Base-by-base conservation (phyloP, 192 early-diverging fungal species). In the Coemansia sp. region DNA sequence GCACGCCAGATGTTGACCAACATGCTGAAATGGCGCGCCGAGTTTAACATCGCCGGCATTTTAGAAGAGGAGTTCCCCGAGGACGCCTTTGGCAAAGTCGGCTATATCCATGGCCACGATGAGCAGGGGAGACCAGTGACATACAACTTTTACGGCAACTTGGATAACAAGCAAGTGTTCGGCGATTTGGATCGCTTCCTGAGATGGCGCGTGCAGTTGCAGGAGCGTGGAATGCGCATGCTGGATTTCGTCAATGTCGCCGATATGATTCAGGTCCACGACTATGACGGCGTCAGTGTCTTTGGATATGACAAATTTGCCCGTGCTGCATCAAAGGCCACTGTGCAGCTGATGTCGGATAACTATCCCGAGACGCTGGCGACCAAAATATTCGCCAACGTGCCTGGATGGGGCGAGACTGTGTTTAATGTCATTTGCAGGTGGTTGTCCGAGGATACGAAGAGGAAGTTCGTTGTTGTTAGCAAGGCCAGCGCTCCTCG, bases 281-380 rank as follows among this genome's bases (percentile, higher is more conserved):
- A 89, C 69, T 88, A 88, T 39, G 74, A 85, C 3, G 83, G 80
- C 37, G 87, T 87, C 11, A 66, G 79, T 2, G 69, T 86, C 40
- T 66, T 85, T 65, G 73, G 72, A 39, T 85, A 82, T 67, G 81
- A 85, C 73, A 73, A 80, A 36, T 74, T 67, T 48, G 75, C 84
- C 6, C 78, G 86, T 24, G 64, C 72, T 17, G 88, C 88, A 13
- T 88, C 87, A 14, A 85, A 83, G 59, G 73, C 69, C 35, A 74
- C 84, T 2, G 83, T 88, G 21, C 72, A 85, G 62, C 39, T 88
- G 40, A 74, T 89, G 79, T 84, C 85, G 7, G 88, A 89, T 57
- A 89, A 89, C 56, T 89, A 89, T 64, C 88, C 88, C 0, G 88
- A 89, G 75, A 84, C 86, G 11, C 72, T 89, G 78, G 83, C 84